These are phyloP conservation scores for Pyricularia sp. DNA, from an alignment of 2,329 filamentous ascomycete genomes.

Conservation along the genomic window DNA sequence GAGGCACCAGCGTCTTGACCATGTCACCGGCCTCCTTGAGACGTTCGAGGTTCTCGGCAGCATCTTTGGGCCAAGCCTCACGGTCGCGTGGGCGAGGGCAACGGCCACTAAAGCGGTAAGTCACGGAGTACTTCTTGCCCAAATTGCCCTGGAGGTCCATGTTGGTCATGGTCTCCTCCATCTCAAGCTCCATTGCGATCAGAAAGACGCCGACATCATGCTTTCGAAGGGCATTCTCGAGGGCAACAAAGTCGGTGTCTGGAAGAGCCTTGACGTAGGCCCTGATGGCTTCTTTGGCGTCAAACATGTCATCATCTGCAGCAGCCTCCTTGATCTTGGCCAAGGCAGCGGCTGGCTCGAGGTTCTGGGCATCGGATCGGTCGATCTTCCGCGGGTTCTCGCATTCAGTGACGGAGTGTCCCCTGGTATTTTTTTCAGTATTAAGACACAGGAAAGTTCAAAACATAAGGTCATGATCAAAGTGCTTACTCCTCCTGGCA, in stretches of 20 bases:
- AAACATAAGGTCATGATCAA: not conserved
- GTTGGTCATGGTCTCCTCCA: constrained; percentile 42
- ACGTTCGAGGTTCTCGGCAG: constrained; percentile 52
- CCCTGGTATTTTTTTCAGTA: constrained; percentile 21
- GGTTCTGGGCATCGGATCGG: constrained; percentile 36
- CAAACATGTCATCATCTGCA: constrained; percentile 47
- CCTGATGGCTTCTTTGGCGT: constrained; percentile 49
- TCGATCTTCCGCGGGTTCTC: constrained; percentile 50
- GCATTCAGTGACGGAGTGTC: constrained; percentile 48
- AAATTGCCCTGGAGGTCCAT: constrained; percentile 65
- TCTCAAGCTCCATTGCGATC: constrained; percentile 50
- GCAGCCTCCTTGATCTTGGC: constrained; percentile 41
- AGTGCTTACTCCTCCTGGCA: constrained; percentile 45
- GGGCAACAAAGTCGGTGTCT: constrained; percentile 44
- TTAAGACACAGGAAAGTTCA: not conserved
- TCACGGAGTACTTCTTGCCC: constrained; percentile 54
- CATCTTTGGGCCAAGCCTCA: constrained; percentile 47
- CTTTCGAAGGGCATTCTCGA: constrained; percentile 51
- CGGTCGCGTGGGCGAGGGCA: constrained; percentile 49
- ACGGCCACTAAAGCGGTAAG: constrained; percentile 50
- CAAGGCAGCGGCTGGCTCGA: constrained; percentile 49
- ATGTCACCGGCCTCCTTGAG: constrained; percentile 58
- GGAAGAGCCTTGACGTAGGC: constrained; percentile 55
- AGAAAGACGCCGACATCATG: constrained; percentile 47
- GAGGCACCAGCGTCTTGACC: constrained; percentile 46